phyloP scores from a whole-genome alignment of 345 rosid species.

The sweet orange (Citrus sinensis) region DNA sequence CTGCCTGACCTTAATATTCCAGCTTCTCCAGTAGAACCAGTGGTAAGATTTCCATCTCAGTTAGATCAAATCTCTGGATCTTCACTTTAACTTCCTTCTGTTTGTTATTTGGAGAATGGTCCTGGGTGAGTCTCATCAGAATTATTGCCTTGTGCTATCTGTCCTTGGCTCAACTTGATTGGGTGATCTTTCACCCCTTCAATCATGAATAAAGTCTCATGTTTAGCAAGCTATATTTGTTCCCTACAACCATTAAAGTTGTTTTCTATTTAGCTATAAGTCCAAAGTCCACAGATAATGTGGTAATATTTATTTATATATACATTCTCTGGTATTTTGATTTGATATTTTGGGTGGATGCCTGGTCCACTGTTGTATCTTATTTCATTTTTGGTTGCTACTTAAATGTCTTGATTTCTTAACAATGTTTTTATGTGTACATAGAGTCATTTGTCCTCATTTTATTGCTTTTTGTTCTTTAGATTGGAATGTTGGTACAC shows the following conservation, averaged over 20 bases:
- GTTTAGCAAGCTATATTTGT: not conserved
- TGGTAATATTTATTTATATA: not conserved
- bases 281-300: not conserved
- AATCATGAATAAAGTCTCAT: not conserved
- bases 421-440: not conserved
- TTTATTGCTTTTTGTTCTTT: not conserved
- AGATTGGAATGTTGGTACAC: not conserved
- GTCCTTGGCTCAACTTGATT: not conserved
- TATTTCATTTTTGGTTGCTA: not conserved
- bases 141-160: not conserved
- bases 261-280: not conserved
- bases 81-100: not conserved
- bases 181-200: not conserved
- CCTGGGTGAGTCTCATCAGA: not conserved
- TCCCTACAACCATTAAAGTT: not conserved
- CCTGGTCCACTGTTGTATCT: not conserved
- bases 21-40: conserved; percentile 20
- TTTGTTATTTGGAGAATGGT: not conserved
- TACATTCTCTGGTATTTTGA: not conserved
- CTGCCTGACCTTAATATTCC: conserved; percentile 45
- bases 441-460: not conserved
- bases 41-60: conserved; percentile 16
- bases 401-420: not conserved
- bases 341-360: not conserved
- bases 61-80: not conserved